These are phyloP conservation scores for Zymoseptoria crescenta DNA, from an alignment of 2,329 filamentous ascomycete species.

Conservation along the genomic window DNA sequence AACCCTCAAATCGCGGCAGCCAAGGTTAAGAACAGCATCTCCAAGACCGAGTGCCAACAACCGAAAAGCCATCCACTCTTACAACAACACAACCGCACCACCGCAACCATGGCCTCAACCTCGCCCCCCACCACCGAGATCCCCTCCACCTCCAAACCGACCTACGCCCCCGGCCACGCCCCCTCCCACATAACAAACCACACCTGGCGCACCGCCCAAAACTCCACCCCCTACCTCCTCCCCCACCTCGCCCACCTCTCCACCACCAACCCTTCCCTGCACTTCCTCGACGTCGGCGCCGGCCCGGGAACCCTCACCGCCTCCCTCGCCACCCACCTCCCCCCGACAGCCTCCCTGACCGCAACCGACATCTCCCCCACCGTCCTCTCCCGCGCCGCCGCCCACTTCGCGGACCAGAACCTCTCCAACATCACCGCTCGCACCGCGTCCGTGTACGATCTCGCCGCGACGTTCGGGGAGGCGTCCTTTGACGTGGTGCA, in stretches of 20 bases:
- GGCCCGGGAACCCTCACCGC: constrained; percentile 44
- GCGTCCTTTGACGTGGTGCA: constrained; percentile 52
- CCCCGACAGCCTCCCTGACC: constrained; percentile 34
- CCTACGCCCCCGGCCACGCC: constrained; percentile 37
- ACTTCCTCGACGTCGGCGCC: constrained; percentile 41
- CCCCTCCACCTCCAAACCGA: not conserved
- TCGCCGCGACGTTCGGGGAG: constrained; percentile 35
- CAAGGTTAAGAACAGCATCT: no score
- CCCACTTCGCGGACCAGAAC: constrained; percentile 30
- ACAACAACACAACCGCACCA: no score
- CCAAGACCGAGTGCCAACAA: no score
- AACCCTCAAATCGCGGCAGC: no score
- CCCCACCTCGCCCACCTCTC: no score
- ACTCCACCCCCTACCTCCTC: constrained; percentile 33
- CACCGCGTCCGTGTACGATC: constrained; percentile 26
- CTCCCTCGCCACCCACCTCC: constrained; percentile 37
- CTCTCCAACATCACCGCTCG: constrained; percentile 35
- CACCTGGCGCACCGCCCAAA: constrained; percentile 38
- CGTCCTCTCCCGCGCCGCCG: constrained; percentile 35
- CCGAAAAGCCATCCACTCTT: no score
- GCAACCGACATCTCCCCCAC: constrained; percentile 39
- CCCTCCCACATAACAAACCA: constrained; percentile 37
- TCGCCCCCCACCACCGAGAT: no score
- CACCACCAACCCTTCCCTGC: constrained; percentile 22
- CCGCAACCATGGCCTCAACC: not conserved